Evolutionary conservation across 1,284 basidiomycete genomes (phyloP), one percentile per base, ranked within the genome.

Genomic region (Moesziomyces globuligerus): DNA sequence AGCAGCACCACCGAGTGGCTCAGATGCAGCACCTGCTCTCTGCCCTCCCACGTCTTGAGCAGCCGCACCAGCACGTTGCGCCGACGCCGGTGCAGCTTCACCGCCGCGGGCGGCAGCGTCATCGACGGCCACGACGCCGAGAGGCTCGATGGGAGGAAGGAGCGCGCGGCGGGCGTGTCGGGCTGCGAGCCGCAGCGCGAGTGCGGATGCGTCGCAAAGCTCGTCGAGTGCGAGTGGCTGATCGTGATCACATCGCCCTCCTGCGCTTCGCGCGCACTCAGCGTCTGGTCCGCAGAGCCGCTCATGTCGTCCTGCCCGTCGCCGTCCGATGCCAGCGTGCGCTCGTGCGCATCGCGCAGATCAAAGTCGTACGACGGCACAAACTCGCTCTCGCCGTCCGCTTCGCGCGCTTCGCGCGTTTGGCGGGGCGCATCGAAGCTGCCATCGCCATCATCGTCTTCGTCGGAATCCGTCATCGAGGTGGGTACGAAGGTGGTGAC

Each of bases 11-110:
- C 40, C 8, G 69, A 66, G 47, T 72, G 69, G 23, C 39, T 48
- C 25, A 72, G 48, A 8, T 72, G 69, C 4, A 66, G 39, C 9
- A 66, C 38, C 15, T 66, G 61, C 20, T 72, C 69, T 0, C 69
- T 49, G 3, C 69, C 69, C 23, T 72, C 58, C 54, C 62, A 66
- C 1, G 62, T 61, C 38, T 72, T 72, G 36, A 72, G 62, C 20
- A 72, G 39, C 7, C 48, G 45, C 3, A 70, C 34, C n/a, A 68
- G 37, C n/a, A 57, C 38, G 38, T 40, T 50, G 28, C 66, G 59
- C 17, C 66, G 25, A 3, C 44, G 39, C 15, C 54, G 54, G 7
- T 69, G 66, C 4, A 69, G 45, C 18, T 64, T 62, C 4, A 55
- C 48, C 6, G 66, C 66, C 2, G 53, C 50, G 0, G 59, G 59